Conservation (phyloP, 2,329 filamentous ascomycete genomes). For the Phyllosticta citriasiana region DNA sequence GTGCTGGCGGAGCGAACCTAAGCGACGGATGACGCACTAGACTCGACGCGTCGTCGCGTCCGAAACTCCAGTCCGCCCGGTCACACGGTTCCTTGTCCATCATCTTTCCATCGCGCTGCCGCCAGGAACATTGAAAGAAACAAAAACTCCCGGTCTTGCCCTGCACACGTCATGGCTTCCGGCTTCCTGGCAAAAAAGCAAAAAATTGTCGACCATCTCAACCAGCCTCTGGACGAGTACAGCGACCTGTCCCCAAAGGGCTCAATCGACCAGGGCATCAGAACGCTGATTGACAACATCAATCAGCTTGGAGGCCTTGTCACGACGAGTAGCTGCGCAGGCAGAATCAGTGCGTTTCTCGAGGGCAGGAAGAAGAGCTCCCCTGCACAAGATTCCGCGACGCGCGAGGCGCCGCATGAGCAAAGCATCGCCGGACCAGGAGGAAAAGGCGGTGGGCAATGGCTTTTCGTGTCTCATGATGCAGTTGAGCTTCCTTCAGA, state of each 20-base stretch:
- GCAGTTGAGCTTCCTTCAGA: slow-evolving; percentile 38
- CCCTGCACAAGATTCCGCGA: slow-evolving; percentile 13
- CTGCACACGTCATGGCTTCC: slow-evolving; percentile 17
- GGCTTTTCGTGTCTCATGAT: slow-evolving; percentile 84
- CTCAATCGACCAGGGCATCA: slow-evolving; percentile 69
- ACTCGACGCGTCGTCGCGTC: slow-evolving; percentile 7
- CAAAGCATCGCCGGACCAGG: slow-evolving; percentile 51
- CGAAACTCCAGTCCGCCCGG: neutral
- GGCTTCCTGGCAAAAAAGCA: slow-evolving; percentile 50
- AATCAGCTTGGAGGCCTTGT: slow-evolving; percentile 67
- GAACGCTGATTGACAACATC: slow-evolving; percentile 66
- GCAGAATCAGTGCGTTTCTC: slow-evolving; percentile 76
- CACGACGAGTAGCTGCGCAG: slow-evolving; percentile 89
- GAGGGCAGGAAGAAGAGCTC: slow-evolving; percentile 54
- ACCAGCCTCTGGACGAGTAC: slow-evolving; percentile 60
- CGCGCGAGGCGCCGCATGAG: slow-evolving; percentile 13
- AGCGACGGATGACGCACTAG: slow-evolving; percentile 9
- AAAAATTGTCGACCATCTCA: slow-evolving; percentile 61
- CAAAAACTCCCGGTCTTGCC: neutral
- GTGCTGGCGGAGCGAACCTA: neutral
- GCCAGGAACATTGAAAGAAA: neutral
- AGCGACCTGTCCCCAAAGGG: slow-evolving; percentile 83
- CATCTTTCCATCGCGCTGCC: neutral
- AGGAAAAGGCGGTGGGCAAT: slow-evolving; percentile 76
- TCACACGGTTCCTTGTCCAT: neutral